These are phyloP conservation scores for Rutstroemia sydowiana DNA, from an alignment of 2,329 filamentous ascomycete species.

Conservation along the genomic window DNA sequence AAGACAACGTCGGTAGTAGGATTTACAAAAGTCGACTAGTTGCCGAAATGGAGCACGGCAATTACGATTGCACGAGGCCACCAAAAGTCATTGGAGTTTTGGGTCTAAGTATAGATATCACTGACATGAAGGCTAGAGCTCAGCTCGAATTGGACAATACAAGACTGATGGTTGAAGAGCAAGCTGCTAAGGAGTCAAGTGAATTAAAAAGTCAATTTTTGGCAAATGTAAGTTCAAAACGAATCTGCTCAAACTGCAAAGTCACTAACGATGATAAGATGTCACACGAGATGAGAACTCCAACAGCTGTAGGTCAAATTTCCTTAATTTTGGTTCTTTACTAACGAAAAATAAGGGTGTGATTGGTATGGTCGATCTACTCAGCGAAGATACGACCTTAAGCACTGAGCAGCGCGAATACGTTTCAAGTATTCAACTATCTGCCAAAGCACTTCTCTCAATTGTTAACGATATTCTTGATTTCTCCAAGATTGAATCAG, in stretches of 20 bases:
- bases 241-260: neutral
- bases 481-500: constrained; percentile 68
- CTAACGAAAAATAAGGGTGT: constrained; percentile 16
- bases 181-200: constrained; percentile 23
- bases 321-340: neutral
- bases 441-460: constrained; percentile 19
- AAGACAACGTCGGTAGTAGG: constrained; percentile 16
- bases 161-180: constrained; percentile 18
- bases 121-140: constrained; percentile 19
- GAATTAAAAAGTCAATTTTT: constrained; percentile 23
- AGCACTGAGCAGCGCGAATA: constrained; percentile 20
- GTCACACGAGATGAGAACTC: constrained; percentile 25
- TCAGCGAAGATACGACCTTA: constrained; percentile 19
- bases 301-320: constrained; percentile 17
- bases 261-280: constrained; percentile 14
- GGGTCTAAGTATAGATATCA: constrained; percentile 22
- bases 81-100: constrained; percentile 20
- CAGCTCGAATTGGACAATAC: constrained; percentile 21
- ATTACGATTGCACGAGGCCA: constrained; percentile 14
- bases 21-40: constrained; percentile 20
- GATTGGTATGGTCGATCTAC: constrained; percentile 23
- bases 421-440: constrained; percentile 21
- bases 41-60: constrained; percentile 19
- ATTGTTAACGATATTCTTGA: constrained; percentile 69
- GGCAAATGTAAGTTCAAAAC: constrained; percentile 20